These are phyloP conservation scores for Alternaria tenuissima DNA, from an alignment of 2,329 filamentous ascomycete genomes.

Conservation along the genomic window DNA sequence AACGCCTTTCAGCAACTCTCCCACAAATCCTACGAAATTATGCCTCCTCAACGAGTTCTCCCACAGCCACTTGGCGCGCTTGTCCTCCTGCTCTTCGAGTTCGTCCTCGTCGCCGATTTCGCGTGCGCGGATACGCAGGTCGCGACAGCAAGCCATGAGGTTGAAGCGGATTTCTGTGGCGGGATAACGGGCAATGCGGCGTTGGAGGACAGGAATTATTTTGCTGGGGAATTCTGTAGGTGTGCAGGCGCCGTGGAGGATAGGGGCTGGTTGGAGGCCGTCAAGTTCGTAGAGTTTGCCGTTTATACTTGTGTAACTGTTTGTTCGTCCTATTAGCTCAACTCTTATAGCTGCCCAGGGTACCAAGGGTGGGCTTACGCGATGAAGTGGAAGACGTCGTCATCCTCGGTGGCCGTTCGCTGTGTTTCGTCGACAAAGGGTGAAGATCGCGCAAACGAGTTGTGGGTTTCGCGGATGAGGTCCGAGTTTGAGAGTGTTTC, in stretches of 20 bases:
- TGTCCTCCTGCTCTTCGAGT: constrained; percentile 80
- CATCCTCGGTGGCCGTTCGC: constrained; percentile 72
- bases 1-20: constrained; percentile 87
- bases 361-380: constrained; percentile 56
- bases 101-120: constrained; percentile 85
- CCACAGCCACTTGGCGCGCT: constrained; percentile 87
- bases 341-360: not conserved
- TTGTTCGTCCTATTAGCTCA: constrained; percentile 9
- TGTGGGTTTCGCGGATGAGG: constrained; percentile 73
- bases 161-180: constrained; percentile 93
- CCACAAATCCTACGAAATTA: constrained; percentile 96
- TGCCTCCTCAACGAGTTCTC: constrained; percentile 92
- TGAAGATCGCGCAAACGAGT: constrained; percentile 85
- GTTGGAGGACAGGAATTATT: constrained; percentile 86
- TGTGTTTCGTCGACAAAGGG: constrained; percentile 94
- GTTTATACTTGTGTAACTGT: constrained; percentile 77
- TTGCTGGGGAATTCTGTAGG: constrained; percentile 76
- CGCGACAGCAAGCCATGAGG: constrained; percentile 87
- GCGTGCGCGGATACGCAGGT: constrained; percentile 77
- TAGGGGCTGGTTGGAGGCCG: constrained; percentile 90
- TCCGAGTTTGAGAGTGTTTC: constrained; percentile 75
- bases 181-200: constrained; percentile 85
- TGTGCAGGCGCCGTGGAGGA: constrained; percentile 81
- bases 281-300: constrained; percentile 91
- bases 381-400: constrained; percentile 97